Conservation (phyloP, 345 rosid genomes). For the Salix brachista region DNA sequence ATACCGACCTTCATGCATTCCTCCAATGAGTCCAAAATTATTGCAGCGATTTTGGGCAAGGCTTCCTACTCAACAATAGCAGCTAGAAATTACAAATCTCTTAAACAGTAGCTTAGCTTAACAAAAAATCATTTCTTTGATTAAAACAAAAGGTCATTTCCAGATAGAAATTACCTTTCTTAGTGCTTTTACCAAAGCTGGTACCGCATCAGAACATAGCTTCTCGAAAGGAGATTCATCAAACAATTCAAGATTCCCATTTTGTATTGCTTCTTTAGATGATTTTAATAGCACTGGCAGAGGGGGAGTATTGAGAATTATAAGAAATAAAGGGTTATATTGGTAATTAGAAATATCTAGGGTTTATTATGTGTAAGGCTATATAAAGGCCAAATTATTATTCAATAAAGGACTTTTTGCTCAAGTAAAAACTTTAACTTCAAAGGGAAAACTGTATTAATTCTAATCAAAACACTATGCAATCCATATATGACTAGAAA, state of each 20-base stretch:
- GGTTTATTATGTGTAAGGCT: too few species aligned
- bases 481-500: background rate
- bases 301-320: too few species aligned
- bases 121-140: background rate
- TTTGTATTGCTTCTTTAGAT: conserved; percentile 9
- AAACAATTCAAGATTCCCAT: background rate
- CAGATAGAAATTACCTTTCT: background rate
- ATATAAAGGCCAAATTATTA: too few species aligned
- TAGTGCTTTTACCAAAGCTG: conserved; percentile 17
- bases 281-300: conserved; percentile 12
- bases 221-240: background rate
- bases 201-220: background rate
- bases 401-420: too few species aligned
- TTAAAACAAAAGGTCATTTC: background rate
- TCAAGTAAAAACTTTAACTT: too few species aligned
- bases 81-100: background rate
- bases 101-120: background rate
- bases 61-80: conserved; percentile 4
- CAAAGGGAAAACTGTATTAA: background rate
- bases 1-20: conserved; percentile 13
- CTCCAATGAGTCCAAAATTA: conserved; percentile 5
- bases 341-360: too few species aligned
- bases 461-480: background rate
- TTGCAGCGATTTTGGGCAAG: background rate
- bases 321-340: too few species aligned